Evolutionary conservation across 1,139 yeast genomes (phyloP).

Genomic region (Nakaseomyces delphensis): DNA sequence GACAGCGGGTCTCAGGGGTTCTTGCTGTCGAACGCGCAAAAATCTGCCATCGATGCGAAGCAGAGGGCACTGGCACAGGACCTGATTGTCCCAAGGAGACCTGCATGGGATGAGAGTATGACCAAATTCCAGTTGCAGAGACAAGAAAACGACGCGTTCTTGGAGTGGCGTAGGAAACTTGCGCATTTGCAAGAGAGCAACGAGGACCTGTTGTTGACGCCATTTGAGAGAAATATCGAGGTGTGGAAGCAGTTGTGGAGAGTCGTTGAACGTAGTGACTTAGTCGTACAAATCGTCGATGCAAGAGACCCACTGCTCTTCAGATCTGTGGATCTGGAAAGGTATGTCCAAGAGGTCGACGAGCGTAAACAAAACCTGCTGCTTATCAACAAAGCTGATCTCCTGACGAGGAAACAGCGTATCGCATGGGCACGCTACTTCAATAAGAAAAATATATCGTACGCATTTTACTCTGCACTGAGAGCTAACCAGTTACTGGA

Average conservation of each 20-base stretch:
- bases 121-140: constrained; percentile 74
- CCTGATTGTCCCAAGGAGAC: constrained; percentile 92
- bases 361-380: constrained; percentile 66
- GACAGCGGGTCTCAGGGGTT: constrained; percentile 39
- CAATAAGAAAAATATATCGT: constrained; percentile 55
- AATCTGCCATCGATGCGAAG: constrained; percentile 48
- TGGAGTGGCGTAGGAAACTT: constrained; percentile 86
- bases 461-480: constrained; percentile 88
- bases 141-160: constrained; percentile 81
- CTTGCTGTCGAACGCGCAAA: constrained; percentile 60
- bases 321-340: constrained; percentile 82
- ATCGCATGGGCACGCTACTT: constrained; percentile 82
- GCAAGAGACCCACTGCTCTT: constrained; percentile 90
- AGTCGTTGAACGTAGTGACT: constrained; percentile 90
- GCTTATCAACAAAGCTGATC: constrained; percentile 89
- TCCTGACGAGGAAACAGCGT: constrained; percentile 70
- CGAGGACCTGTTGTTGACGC: constrained; percentile 76
- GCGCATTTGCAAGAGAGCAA: constrained; percentile 74
- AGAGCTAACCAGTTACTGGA: constrained; percentile 68
- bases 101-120: constrained; percentile 68
- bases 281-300: constrained; percentile 95
- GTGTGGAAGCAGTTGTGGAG: constrained; percentile 99
- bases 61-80: constrained; percentile 71
- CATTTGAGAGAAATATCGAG: constrained; percentile 93
- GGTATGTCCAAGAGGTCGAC: constrained; percentile 68